These are phyloP conservation scores for Colletotrichum navitas DNA, from an alignment of 2,329 filamentous ascomycete genomes.

Conservation along the genomic window DNA sequence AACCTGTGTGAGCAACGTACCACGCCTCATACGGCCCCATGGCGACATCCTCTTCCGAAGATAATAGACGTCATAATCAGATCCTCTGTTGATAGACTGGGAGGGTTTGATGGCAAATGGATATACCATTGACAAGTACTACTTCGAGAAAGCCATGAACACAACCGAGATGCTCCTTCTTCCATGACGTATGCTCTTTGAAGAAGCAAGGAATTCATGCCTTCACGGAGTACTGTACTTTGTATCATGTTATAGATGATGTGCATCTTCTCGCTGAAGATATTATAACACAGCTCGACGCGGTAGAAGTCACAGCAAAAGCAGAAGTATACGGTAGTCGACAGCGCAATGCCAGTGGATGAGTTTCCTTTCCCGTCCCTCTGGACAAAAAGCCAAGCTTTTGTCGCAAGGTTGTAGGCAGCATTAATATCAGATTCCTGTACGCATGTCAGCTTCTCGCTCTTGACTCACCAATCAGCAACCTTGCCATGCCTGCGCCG, in stretches of 20 bases:
- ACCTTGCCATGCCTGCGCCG: too few species aligned
- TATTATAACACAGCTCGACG: not conserved
- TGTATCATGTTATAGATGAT: too few species aligned
- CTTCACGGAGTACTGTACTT: not conserved
- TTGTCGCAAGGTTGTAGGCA: not conserved
- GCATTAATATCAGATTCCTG: not conserved
- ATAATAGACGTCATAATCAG: not conserved
- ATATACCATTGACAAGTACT: not conserved
- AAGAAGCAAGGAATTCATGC: not conserved
- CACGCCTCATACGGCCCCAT: not conserved
- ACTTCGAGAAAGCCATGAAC: slow-evolving; percentile 13
- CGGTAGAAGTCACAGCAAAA: not conserved
- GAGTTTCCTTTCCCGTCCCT: not conserved
- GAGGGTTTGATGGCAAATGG: rapidly evolving
- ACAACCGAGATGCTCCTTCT: slow-evolving; percentile 18
- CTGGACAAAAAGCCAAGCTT: slow-evolving; percentile 1
- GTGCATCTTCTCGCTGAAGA: not conserved
- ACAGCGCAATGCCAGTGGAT: not conserved
- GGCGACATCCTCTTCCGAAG: not conserved
- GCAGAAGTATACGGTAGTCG: not conserved
- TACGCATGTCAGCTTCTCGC: too few species aligned
- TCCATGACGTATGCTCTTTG: not conserved
- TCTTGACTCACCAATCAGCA: too few species aligned
- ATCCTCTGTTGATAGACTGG: too few species aligned
- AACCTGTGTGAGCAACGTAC: not conserved